These are phyloP conservation scores for Stentor coeruleus DNA, from an alignment of 73 alveolate species.

Conservation along the genomic window DNA sequence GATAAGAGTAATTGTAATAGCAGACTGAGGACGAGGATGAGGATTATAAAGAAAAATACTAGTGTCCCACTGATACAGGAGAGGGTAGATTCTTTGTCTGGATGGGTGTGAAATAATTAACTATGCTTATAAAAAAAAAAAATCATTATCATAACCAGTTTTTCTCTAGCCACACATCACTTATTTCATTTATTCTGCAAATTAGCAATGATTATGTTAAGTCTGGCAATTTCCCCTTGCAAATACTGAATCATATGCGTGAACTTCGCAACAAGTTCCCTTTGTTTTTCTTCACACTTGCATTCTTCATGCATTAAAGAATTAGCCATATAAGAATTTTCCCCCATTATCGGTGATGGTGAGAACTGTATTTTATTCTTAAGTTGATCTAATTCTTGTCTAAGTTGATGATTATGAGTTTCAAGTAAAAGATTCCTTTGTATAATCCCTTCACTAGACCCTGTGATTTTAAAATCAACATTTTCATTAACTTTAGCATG, in stretches of 20 bases:
- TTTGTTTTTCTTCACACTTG: conserved; percentile 28
- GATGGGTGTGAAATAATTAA: too few species aligned
- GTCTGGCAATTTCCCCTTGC: conserved; percentile 24
- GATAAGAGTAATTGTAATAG: too few species aligned
- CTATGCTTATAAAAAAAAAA: too few species aligned
- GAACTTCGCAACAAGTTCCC: conserved; percentile 17
- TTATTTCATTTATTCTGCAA: conserved; percentile 19
- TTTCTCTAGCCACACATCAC: too few species aligned
- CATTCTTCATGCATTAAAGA: conserved; percentile 3
- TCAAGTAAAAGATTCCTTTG: not conserved
- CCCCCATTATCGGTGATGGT: conserved; percentile 14
- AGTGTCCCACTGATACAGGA: too few species aligned
- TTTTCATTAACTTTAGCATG: conserved; percentile 75
- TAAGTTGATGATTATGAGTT: not conserved
- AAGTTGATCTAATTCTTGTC: conserved; percentile 17
- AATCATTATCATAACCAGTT: too few species aligned
- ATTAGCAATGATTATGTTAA: conserved; percentile 1
- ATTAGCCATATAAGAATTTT: not conserved
- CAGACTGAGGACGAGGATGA: too few species aligned
- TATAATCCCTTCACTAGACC: conserved; percentile 9
- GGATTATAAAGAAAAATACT: too few species aligned
- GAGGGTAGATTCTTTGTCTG: too few species aligned
- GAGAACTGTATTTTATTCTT: not conserved
- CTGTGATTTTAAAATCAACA: conserved; percentile 55
- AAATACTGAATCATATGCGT: conserved; percentile 26